Evolutionary conservation across 2,329 filamentous ascomycete genomes (phyloP).

Genomic region (Akanthomyces dipterigenus): DNA sequence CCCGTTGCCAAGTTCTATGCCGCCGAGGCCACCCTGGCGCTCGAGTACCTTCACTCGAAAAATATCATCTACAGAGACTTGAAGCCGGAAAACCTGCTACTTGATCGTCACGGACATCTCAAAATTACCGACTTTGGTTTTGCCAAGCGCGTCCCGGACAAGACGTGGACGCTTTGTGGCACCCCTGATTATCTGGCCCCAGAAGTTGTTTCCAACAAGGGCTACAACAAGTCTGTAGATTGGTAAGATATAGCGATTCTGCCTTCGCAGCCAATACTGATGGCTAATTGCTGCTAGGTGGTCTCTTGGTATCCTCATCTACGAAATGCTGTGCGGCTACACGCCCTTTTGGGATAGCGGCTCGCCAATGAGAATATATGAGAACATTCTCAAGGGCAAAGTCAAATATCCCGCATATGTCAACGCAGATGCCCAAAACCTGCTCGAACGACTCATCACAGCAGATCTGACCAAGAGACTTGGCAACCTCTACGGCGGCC

Average conservation of each 20-base stretch:
- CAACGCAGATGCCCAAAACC: conserved; percentile 86
- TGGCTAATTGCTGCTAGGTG: conserved; percentile 55
- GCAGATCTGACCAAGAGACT: conserved; percentile 89
- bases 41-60: conserved; percentile 90
- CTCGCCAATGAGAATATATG: conserved; percentile 98
- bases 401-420: conserved; percentile 97
- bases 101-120: conserved; percentile 87
- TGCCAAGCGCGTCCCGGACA: conserved; percentile 95
- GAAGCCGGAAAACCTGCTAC: conserved; percentile 88
- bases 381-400: conserved; percentile 93
- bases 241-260: conserved; percentile 58
- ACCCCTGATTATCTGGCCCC: conserved; percentile 96
- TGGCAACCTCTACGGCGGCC: conserved; percentile 86
- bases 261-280: background rate
- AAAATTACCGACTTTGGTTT: conserved; percentile 99
- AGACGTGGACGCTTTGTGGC: conserved; percentile 97
- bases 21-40: conserved; percentile 87
- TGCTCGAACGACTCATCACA: conserved; percentile 89
- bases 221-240: conserved; percentile 98
- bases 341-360: conserved; percentile 99
- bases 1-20: conserved; percentile 99
- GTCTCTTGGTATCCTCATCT: conserved; percentile 96
- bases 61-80: conserved; percentile 98
- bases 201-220: conserved; percentile 97
- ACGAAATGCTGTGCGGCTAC: conserved; percentile 98